These are phyloP conservation scores for Corymbia calophylla DNA, from an alignment of 441 rosid species.

Conservation along the genomic window DNA sequence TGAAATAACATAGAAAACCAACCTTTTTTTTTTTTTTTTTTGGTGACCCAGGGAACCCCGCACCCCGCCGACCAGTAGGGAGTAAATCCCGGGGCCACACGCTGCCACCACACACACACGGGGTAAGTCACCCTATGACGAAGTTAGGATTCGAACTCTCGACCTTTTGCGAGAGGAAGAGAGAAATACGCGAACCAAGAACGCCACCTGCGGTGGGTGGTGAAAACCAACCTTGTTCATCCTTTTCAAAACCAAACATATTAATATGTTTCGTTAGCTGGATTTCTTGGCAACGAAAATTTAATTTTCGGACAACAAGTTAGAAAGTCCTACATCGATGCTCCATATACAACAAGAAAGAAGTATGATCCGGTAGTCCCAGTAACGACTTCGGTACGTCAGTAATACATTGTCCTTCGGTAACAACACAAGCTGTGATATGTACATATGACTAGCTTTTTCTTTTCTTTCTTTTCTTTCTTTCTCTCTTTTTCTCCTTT, in stretches of 20 bases:
- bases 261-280: not conserved
- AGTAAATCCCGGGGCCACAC: no score
- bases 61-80: no score
- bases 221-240: not conserved
- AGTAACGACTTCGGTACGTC: not conserved
- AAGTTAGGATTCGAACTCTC: no score
- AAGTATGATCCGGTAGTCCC: not conserved
- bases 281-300: not conserved
- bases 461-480: no score
- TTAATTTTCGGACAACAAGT: not conserved
- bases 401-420: not conserved
- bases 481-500: not conserved
- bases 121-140: no score
- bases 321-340: not conserved
- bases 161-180: no score
- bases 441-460: not conserved
- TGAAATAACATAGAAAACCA: no score
- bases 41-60: no score
- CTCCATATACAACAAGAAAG: not conserved
- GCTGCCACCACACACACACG: no score
- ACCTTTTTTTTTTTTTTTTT: no score
- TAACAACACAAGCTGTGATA: not conserved
- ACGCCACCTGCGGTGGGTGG: no score
- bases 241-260: not conserved
- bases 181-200: no score